Percentiles rank a stretch among this genome's conserved stretches.
Conservation (phyloP, 208 protist genomes). For the Leishmania gerbilli region DNA sequence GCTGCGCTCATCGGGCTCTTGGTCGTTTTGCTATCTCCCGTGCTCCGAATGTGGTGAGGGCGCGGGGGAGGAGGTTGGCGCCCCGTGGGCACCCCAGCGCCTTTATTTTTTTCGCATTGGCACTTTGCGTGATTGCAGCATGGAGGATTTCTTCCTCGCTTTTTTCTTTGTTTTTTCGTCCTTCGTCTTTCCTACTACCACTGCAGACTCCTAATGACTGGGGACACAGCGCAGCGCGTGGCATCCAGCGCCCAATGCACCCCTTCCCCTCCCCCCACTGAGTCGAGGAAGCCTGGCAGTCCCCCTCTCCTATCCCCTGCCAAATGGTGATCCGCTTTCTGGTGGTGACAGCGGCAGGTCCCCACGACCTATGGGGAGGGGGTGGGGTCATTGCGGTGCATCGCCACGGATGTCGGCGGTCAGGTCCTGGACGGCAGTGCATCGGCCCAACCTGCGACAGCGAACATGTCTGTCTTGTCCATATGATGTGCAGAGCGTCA, state of each 20-base stretch:
- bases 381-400: not conserved
- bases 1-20: conserved; percentile 27
- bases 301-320: not conserved
- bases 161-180: not conserved
- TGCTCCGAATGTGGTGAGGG: conserved; percentile 16
- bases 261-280: not conserved
- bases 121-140: not conserved
- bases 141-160: no score
- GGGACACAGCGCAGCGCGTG: not conserved
- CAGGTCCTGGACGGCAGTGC: not conserved
- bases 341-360: not conserved
- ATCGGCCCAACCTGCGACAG: not conserved
- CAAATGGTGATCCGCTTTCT: not conserved
- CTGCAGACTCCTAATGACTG: not conserved
- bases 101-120: not conserved
- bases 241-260: not conserved
- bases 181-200: not conserved
- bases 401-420: not conserved
- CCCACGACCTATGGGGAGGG: not conserved
- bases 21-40: conserved; percentile 13
- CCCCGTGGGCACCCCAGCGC: not conserved
- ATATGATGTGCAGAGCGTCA: not conserved
- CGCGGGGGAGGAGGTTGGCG: not conserved
- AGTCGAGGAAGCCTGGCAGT: not conserved
- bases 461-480: not conserved